Evolutionary conservation across 345 rosid genomes (phyloP).

Genomic region (Salix exigua): DNA sequence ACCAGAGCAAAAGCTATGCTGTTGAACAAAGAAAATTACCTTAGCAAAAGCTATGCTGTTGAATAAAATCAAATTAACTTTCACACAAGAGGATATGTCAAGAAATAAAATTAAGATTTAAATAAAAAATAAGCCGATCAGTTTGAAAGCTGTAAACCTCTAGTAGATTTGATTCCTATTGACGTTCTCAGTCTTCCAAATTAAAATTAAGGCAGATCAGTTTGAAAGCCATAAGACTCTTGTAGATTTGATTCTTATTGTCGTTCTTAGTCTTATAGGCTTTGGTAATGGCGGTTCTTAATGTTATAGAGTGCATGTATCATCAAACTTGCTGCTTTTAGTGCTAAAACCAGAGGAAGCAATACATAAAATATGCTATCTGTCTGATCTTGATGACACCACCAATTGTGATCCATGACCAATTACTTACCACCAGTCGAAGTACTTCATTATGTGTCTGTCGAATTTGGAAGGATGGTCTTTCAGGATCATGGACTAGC

Average conservation of each 20-base stretch:
- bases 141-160: too few relatives aligned
- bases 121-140: neutral
- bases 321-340: neutral
- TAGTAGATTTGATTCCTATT: too few relatives aligned
- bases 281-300: neutral
- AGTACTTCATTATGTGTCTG: neutral
- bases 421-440: neutral
- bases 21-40: neutral
- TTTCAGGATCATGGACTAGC: constrained; percentile 70
- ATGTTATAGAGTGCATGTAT: neutral
- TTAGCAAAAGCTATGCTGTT: neutral
- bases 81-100: neutral
- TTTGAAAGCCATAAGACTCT: neutral
- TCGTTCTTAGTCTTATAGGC: neutral
- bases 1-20: neutral
- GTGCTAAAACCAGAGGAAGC: neutral
- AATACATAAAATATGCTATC: neutral
- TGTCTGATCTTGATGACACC: neutral
- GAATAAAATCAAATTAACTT: neutral
- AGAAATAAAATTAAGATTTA: neutral
- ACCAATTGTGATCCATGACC: neutral
- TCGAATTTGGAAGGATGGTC: constrained; percentile 58
- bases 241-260: neutral
- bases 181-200: too few relatives aligned
- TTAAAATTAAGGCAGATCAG: neutral